Conservation (phyloP, 1,284 basidiomycete species). For the Puccinia horiana region DNA sequence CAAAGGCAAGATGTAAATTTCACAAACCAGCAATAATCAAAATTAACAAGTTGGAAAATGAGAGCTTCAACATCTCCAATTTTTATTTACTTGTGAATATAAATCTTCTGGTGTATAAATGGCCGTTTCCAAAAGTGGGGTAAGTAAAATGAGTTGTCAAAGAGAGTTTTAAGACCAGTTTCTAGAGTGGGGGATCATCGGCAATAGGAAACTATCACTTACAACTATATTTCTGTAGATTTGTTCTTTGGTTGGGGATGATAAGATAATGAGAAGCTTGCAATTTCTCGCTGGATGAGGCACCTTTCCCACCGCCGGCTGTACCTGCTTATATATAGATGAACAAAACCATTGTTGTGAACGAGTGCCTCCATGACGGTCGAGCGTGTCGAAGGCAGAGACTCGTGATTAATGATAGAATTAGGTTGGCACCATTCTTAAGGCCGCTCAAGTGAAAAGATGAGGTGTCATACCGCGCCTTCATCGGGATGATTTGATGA, state of each 20-base stretch:
- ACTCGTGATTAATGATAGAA: not conserved
- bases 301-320: too few relatives aligned
- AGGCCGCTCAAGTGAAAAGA: not conserved
- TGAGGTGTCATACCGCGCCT: not conserved
- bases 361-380: not conserved
- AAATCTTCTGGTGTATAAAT: not conserved
- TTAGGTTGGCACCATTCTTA: not conserved
- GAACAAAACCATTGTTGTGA: not conserved
- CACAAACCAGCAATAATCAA: conserved; percentile 1
- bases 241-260: not conserved
- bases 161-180: too few relatives aligned
- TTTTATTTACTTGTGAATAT: not conserved
- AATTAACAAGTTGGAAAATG: conserved; percentile 5
- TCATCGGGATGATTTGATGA: not conserved
- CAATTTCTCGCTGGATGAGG: not conserved
- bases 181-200: too few relatives aligned
- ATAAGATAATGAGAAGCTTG: not conserved
- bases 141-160: too few relatives aligned
- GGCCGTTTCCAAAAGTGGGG: not conserved
- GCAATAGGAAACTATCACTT: too few relatives aligned
- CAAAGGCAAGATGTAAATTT: not conserved
- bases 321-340: not conserved
- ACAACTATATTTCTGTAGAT: not conserved
- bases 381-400: not conserved
- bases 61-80: conserved; percentile 9